A percentile compares a stretch with the other conserved stretches of the same genome.
These are phyloP conservation scores for Protomyces gravidus DNA, from an alignment of 1,139 yeast genomes.

Conservation along the genomic window DNA sequence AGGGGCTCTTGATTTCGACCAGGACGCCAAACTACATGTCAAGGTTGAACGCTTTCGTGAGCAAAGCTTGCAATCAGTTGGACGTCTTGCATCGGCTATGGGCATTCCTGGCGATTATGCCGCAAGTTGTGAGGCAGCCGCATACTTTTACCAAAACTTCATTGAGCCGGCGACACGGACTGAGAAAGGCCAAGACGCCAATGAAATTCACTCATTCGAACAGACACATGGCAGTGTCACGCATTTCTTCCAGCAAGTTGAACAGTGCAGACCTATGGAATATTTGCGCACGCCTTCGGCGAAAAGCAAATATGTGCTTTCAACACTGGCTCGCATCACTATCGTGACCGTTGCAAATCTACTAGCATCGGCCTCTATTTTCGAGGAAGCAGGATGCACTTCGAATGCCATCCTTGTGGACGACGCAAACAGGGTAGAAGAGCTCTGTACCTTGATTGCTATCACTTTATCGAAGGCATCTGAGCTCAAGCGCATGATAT, in stretches of 20 bases:
- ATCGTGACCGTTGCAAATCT: constrained; percentile 41
- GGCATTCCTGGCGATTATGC: constrained; percentile 47
- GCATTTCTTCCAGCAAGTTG: constrained; percentile 37
- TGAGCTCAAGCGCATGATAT: constrained; percentile 37
- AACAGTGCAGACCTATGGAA: constrained; percentile 42
- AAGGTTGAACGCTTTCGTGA: constrained; percentile 34
- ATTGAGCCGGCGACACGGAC: constrained; percentile 42
- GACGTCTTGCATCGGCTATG: constrained; percentile 41
- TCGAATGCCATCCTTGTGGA: constrained; percentile 41
- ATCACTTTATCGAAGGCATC: constrained; percentile 34
- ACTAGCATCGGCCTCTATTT: constrained; percentile 33
- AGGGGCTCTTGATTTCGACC: constrained; percentile 32
- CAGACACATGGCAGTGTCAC: constrained; percentile 34
- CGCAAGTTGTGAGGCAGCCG: constrained; percentile 47
- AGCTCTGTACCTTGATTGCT: constrained; percentile 41
- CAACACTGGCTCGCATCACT: constrained; percentile 40
- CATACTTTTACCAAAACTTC: constrained; percentile 41
- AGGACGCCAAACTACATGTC: constrained; percentile 32
- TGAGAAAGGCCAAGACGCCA: constrained; percentile 32
- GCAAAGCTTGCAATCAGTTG: constrained; percentile 41
- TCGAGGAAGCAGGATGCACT: constrained; percentile 35
- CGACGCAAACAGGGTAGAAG: constrained; percentile 43
- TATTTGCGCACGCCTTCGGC: constrained; percentile 36
- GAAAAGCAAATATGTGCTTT: constrained; percentile 37
- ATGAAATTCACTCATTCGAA: constrained; percentile 6